Percentiles rank a stretch among this genome's conserved stretches.
Evolutionary conservation across 169 alveolate species (phyloP).

Genomic region (Eimeria falciformis): DNA sequence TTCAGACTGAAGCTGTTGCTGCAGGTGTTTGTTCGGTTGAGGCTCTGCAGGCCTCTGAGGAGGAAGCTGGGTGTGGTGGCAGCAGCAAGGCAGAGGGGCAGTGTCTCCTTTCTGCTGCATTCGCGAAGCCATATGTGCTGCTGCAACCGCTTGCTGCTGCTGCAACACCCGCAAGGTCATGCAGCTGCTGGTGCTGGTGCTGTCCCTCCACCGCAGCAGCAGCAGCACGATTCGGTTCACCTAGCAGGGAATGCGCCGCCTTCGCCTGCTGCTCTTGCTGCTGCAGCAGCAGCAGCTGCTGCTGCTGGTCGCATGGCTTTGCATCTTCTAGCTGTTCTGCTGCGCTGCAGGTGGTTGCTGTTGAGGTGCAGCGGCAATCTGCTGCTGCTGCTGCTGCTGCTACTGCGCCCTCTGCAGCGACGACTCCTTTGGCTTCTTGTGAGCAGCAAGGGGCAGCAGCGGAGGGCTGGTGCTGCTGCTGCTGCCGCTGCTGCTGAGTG

Average conservation of each 20-base stretch:
- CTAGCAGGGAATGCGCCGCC: too few species aligned
- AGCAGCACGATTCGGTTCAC: too few species aligned
- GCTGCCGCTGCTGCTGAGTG: slow-evolving; percentile 36
- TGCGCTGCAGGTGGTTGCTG: slow-evolving; percentile 47
- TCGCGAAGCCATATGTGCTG: neutral
- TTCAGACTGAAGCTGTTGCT: neutral
- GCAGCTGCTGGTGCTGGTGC: neutral
- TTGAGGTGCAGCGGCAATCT: slow-evolving; percentile 45
- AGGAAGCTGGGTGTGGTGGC: neutral
- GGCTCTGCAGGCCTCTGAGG: slow-evolving; percentile 18
- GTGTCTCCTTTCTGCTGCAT: neutral
- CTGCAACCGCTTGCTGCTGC: slow-evolving; percentile 42
- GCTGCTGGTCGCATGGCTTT: slow-evolving; percentile 13
- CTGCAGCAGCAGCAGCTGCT: slow-evolving; percentile 4
- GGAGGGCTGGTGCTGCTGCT: slow-evolving; percentile 1
- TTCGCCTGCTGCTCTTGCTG: neutral
- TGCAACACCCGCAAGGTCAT: neutral
- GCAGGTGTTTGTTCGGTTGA: neutral
- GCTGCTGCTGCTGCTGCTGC: slow-evolving; percentile 1
- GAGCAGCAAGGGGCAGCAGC: neutral
- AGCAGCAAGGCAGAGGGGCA: neutral
- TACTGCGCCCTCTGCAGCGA: neutral
- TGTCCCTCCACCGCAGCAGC: neutral
- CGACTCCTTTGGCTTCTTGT: too few species aligned
- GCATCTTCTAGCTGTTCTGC: slow-evolving; percentile 17